phyloP scores from a whole-genome alignment of 257 asterid genomes.

The Henckelia pumila region DNA sequence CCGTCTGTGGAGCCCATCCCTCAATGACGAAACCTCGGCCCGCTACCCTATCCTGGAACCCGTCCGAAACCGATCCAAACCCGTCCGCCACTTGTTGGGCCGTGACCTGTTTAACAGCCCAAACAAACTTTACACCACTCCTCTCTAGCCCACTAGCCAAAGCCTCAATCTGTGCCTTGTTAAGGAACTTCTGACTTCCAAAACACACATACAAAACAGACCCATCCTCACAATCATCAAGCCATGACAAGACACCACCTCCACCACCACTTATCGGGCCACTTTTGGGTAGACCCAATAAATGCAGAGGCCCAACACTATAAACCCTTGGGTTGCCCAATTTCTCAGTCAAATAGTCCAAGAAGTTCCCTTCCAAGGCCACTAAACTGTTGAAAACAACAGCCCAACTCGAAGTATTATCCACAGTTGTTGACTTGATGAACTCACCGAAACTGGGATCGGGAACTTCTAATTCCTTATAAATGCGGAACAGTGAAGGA shows the following conservation, averaged over 20 bases:
- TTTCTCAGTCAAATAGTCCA: slow-evolving; percentile 32
- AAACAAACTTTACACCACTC: slow-evolving; percentile 57
- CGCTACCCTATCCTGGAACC: slow-evolving; percentile 44
- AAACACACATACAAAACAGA: slow-evolving; percentile 71
- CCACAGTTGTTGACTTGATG: slow-evolving; percentile 32
- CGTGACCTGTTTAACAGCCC: slow-evolving; percentile 40
- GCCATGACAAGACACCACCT: slow-evolving; percentile 39
- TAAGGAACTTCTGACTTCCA: slow-evolving; percentile 65
- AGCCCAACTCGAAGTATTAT: slow-evolving; percentile 54
- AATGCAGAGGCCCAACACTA: slow-evolving; percentile 53
- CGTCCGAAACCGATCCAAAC: slow-evolving; percentile 41
- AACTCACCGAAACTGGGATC: slow-evolving; percentile 25
- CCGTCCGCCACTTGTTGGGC: slow-evolving; percentile 53
- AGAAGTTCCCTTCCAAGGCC: slow-evolving; percentile 49
- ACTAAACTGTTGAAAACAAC: slow-evolving; percentile 44
- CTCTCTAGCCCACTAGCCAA: slow-evolving; percentile 57
- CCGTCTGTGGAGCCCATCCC: slow-evolving; percentile 79
- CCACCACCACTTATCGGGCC: slow-evolving; percentile 18
- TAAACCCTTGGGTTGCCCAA: slow-evolving; percentile 46
- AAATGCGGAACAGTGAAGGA: slow-evolving; percentile 50
- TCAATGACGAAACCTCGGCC: slow-evolving; percentile 46
- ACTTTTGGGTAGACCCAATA: slow-evolving; percentile 17
- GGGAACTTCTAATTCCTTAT: slow-evolving; percentile 31
- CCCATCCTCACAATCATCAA: slow-evolving; percentile 39
- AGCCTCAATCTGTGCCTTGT: slow-evolving; percentile 57